Evolutionary conservation across 2,329 filamentous ascomycete species (phyloP).

Genomic region (Ophiostoma quercus): DNA sequence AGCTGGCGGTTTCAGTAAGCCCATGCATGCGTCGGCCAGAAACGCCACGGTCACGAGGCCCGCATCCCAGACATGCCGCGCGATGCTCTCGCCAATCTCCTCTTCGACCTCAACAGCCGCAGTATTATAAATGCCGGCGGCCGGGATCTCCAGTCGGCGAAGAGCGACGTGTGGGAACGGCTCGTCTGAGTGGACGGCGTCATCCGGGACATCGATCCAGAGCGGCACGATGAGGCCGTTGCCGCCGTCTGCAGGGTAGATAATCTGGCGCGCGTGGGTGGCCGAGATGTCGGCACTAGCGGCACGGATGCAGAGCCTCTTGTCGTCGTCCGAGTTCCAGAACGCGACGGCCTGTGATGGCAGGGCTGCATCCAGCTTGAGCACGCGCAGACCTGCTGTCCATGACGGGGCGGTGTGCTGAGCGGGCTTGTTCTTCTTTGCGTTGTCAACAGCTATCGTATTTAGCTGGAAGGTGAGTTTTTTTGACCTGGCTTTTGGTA

Average conservation of each 20-base stretch:
- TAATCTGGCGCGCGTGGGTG: constrained; percentile 28
- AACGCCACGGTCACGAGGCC: constrained; percentile 45
- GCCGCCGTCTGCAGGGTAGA: constrained; percentile 19
- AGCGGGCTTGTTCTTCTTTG: constrained; percentile 13
- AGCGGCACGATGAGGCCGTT: constrained; percentile 43
- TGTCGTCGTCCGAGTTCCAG: not conserved
- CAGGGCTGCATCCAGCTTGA: constrained; percentile 35
- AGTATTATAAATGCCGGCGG: not conserved
- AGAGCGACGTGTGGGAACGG: constrained; percentile 30
- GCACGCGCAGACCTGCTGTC: constrained; percentile 35
- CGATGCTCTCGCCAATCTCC: constrained; percentile 56
- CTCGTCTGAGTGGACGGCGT: not conserved
- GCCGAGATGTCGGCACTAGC: constrained; percentile 26
- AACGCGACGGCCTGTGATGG: constrained; percentile 23
- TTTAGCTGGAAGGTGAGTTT: not conserved
- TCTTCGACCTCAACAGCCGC: constrained; percentile 44
- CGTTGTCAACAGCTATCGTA: not conserved
- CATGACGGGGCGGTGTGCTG: constrained; percentile 27
- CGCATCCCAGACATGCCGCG: constrained; percentile 55
- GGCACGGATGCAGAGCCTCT: constrained; percentile 30
- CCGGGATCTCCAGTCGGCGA: constrained; percentile 32
- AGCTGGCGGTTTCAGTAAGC: not conserved
- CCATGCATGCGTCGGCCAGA: constrained; percentile 32
- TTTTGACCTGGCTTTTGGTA: not conserved
- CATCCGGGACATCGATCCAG: constrained; percentile 36